These are phyloP conservation scores for Phytophthora citrophthora DNA, from an alignment of 352 stramenopile genomes.

Conservation along the genomic window DNA sequence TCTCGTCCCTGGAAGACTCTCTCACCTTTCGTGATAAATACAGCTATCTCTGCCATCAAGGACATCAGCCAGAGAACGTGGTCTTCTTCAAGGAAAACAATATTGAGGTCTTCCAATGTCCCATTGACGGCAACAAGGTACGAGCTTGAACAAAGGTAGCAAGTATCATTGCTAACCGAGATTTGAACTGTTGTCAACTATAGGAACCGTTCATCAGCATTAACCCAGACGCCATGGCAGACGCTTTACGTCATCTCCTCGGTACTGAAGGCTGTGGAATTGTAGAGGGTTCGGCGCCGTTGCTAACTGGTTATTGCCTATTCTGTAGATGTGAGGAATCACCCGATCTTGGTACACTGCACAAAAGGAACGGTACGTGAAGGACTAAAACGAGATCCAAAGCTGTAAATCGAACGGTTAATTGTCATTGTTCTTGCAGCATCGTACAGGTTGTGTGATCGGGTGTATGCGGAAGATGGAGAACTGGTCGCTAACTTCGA, in stretches of 20 bases:
- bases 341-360: slow-evolving; percentile 88
- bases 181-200: neutral
- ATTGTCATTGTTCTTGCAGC: slow-evolving; percentile 35
- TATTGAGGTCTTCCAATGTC: slow-evolving; percentile 85
- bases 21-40: slow-evolving; percentile 1
- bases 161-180: neutral
- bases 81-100: slow-evolving; percentile 84
- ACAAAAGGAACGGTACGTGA: slow-evolving; percentile 82
- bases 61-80: slow-evolving; percentile 83
- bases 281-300: neutral
- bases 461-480: slow-evolving; percentile 90
- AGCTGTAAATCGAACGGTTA: neutral
- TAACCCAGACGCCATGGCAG: slow-evolving; percentile 80
- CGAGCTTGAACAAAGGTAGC: neutral
- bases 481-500: slow-evolving; percentile 87
- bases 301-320: slow-evolving; percentile 9
- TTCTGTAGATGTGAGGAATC: slow-evolving; percentile 77
- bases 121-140: slow-evolving; percentile 91
- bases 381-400: neutral
- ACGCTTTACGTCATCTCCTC: slow-evolving; percentile 78
- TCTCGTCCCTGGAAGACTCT: neutral
- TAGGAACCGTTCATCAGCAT: slow-evolving; percentile 92
- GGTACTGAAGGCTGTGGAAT: slow-evolving; percentile 35
- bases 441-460: slow-evolving; percentile 86
- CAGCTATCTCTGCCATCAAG: slow-evolving; percentile 85